Evolutionary conservation across 169 alveolate genomes (phyloP), one percentile per base, ranked within the genome.

Genomic region (Cryptosporidium muris): DNA sequence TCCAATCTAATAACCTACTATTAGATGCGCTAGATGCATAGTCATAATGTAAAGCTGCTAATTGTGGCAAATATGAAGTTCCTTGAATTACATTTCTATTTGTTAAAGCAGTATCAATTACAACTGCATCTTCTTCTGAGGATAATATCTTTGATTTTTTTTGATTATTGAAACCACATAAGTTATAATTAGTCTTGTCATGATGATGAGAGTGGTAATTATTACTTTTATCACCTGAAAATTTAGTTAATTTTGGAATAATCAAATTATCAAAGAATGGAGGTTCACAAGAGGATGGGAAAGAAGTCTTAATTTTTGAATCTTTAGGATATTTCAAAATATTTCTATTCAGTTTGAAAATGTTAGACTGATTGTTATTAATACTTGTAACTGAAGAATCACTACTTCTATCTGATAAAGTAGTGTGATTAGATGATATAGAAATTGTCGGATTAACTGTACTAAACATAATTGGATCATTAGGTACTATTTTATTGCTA

Each of bases 21-120:
- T 74, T 74, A 16, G 85, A 74, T 14, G 85, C 54, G 7, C 74
- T 56, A 2, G 85, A 74, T 5, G 85, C 85, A 48, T 74, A 74
- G 16, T 74, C 85, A 48, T 74, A 74, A 16, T 74, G 85, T 3
- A 74, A 51, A 56, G 85, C 85, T 7, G 85, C 85, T 5, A 74
- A 42, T 34, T 74, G 60, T 9, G 52, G 43, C 9, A 74, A 58
- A 48, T 74, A 74, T 34, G 66, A 62, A 11, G 45, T 64, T 40
- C 85, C 85, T 7, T 74, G 85, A 14, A 74, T 54, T 8, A 74
- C 63, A 37, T 62, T 74, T 42, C 54, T 37, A 40, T 74, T 74
- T 3, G 14, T 45, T 6, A 16, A n/a, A 12, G 54, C 53, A 5
- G 11, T 38, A 34, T 60, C 45, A 25, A 25, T 25, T 25, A 25